phyloP scores from a whole-genome alignment of 176 grass and related monocot species.

The Avena sativa region DNA sequence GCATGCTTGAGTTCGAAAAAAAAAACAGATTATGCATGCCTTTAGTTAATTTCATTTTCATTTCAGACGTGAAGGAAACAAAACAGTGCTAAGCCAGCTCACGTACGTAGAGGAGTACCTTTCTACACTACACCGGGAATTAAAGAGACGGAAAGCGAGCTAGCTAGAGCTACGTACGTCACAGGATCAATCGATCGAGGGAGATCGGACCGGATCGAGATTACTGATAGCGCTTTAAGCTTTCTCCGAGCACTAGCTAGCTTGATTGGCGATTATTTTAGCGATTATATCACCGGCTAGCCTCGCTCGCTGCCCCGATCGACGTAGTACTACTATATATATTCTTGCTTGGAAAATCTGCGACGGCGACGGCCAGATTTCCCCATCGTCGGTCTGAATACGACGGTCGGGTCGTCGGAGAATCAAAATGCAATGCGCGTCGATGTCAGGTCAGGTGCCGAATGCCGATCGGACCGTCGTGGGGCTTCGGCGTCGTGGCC shows the following conservation, averaged over 20 bases:
- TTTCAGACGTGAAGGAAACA: conserved; percentile 19
- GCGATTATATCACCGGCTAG: background rate
- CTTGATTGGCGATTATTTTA: conserved; percentile 62
- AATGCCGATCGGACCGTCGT: too few species aligned
- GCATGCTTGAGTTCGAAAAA: background rate
- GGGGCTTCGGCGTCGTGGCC: too few species aligned
- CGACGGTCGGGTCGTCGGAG: background rate
- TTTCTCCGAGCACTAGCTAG: conserved; percentile 40
- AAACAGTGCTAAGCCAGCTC: conserved; percentile 1
- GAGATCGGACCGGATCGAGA: conserved; percentile 11
- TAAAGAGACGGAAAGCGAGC: conserved; percentile 6
- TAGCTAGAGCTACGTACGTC: conserved; percentile 2
- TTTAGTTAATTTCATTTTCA: background rate
- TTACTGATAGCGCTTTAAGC: conserved; percentile 1
- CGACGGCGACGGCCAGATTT: background rate
- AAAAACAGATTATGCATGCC: too few species aligned
- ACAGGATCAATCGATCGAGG: conserved; percentile 3
- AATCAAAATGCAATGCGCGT: too few species aligned
- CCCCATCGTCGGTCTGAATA: background rate
- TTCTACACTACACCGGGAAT: background rate
- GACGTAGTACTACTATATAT: background rate
- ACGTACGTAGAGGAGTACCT: too few species aligned
- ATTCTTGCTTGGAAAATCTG: background rate
- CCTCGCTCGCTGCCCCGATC: background rate
- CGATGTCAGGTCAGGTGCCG: too few species aligned